A percentile compares a stretch with the other conserved stretches of the same genome.
Evolutionary conservation across 805 yeast genomes (phyloP).

Genomic region (Peterozyma xylosa): DNA sequence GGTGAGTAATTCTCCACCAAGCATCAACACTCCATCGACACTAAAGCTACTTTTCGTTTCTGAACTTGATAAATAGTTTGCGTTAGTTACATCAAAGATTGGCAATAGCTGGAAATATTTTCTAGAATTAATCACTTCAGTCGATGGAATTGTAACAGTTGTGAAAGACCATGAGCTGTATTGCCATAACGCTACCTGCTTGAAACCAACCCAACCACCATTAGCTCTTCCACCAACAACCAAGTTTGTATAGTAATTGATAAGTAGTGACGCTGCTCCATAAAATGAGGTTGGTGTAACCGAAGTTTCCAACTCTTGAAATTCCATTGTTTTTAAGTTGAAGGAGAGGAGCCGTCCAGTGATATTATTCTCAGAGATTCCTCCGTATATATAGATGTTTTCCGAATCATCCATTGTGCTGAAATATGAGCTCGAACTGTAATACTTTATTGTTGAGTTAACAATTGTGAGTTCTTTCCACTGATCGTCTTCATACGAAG

Average conservation of each 20-base stretch:
- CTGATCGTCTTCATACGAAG: background rate
- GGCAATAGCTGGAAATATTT: constrained; percentile 48
- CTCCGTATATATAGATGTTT: constrained; percentile 50
- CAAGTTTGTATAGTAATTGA: constrained; percentile 38
- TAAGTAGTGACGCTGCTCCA: constrained; percentile 37
- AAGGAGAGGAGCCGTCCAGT: constrained; percentile 32
- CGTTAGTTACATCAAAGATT: constrained; percentile 26
- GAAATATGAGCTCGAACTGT: constrained; percentile 31
- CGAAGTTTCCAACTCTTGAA: constrained; percentile 35
- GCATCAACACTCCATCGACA: constrained; percentile 36
- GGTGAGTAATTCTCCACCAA: constrained; percentile 51
- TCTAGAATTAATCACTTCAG: constrained; percentile 43
- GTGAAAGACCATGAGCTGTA: constrained; percentile 62
- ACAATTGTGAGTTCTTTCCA: constrained; percentile 18
- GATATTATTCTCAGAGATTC: constrained; percentile 20
- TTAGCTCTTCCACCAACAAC: constrained; percentile 61
- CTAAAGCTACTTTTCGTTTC: constrained; percentile 17
- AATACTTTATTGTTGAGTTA: constrained; percentile 11
- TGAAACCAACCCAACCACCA: constrained; percentile 65
- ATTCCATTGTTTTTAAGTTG: constrained; percentile 23
- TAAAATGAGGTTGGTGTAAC: constrained; percentile 50
- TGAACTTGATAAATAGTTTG: constrained; percentile 16
- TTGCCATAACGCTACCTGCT: constrained; percentile 70
- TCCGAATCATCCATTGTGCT: constrained; percentile 28
- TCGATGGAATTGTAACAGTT: constrained; percentile 18